A percentile compares a stretch with the other conserved stretches of the same genome.
Conservation (phyloP, 306 rosid genomes). For the Cucurbita pepo region DNA sequence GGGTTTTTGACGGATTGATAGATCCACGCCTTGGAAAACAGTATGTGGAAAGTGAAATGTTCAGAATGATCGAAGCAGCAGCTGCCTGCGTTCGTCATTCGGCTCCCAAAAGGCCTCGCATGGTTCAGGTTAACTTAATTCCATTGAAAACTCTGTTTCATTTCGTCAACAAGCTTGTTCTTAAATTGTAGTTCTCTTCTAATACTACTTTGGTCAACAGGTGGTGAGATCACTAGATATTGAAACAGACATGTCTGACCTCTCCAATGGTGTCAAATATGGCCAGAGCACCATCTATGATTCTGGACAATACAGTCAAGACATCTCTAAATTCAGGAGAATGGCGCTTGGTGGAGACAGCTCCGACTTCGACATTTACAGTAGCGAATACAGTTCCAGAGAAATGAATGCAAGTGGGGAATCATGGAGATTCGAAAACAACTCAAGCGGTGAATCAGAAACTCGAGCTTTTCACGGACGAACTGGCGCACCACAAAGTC, state of each 20-base stretch:
- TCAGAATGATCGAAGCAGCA: constrained; percentile 79
- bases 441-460: constrained; percentile 38
- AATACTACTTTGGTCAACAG: constrained; percentile 22
- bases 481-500: constrained; percentile 1
- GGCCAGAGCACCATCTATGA: constrained; percentile 74
- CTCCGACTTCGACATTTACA: constrained; percentile 27
- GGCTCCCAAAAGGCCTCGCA: constrained; percentile 75
- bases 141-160: not conserved
- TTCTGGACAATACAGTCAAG: constrained; percentile 53
- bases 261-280: constrained; percentile 73
- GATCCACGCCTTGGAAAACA: constrained; percentile 54
- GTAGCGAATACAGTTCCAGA: constrained; percentile 24
- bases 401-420: constrained; percentile 23
- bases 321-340: constrained; percentile 41
- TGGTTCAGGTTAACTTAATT: constrained; percentile 58
- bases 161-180: not conserved
- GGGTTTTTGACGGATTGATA: constrained; percentile 35
- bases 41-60: constrained; percentile 55
- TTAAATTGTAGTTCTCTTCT: not conserved
- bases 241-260: constrained; percentile 45
- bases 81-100: constrained; percentile 94
- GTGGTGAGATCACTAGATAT: constrained; percentile 68
- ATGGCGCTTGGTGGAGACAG: constrained; percentile 36
- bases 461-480: constrained; percentile 17
- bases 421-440: constrained; percentile 6